These are phyloP conservation scores for Aphanomyces cochlioides DNA, from an alignment of 352 stramenopile species.

Conservation along the genomic window DNA sequence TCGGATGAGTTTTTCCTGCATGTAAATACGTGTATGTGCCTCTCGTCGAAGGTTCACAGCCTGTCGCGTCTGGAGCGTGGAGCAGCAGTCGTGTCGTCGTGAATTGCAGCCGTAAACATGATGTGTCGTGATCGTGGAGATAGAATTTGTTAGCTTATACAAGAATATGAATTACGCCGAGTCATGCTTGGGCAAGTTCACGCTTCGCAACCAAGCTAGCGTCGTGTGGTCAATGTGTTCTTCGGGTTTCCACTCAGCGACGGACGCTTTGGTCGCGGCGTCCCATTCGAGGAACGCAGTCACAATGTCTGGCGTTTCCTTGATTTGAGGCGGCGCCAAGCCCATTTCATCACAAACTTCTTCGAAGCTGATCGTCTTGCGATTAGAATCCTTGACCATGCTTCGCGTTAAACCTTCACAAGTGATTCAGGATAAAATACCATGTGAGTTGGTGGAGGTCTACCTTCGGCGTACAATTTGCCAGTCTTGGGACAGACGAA, in stretches of 20 bases:
- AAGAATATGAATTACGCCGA: no score
- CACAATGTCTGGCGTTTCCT: constrained; percentile 43
- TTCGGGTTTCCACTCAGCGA: constrained; percentile 27
- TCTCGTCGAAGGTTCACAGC: no score
- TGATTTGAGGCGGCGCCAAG: constrained; percentile 31
- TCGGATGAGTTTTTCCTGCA: no score
- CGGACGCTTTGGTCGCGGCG: constrained; percentile 32
- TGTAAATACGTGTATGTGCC: no score
- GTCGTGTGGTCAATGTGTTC: background rate
- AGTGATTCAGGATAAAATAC: background rate
- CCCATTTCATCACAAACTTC: constrained; percentile 35
- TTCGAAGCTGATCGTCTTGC: constrained; percentile 33
- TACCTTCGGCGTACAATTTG: constrained; percentile 53
- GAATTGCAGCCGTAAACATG: no score
- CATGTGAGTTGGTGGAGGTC: background rate
- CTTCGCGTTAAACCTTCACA: constrained; percentile 32
- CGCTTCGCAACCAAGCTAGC: background rate
- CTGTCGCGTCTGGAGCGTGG: no score
- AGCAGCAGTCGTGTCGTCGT: no score
- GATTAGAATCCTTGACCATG: constrained; percentile 35
- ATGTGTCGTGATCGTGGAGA: no score
- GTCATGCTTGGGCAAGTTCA: constrained; percentile 15
- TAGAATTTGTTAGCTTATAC: no score
- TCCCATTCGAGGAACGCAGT: constrained; percentile 48
- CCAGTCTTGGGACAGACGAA: constrained; percentile 51